Evolutionary conservation across 768 basidiomycete species (phyloP).

Genomic region (Dioszegia aurantiaca): DNA sequence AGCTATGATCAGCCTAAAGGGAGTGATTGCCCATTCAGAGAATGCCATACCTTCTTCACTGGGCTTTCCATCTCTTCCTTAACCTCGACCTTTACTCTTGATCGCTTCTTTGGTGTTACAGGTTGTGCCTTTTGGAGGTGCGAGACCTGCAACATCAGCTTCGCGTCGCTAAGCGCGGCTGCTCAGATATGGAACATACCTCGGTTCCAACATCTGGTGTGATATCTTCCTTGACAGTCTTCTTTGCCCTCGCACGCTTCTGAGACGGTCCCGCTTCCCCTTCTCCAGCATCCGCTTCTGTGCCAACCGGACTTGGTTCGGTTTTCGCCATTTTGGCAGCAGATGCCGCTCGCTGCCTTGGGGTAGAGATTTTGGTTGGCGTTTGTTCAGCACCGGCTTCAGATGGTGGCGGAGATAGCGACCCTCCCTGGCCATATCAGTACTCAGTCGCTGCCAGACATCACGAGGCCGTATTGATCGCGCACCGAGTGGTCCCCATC

Average conservation of each 20-base stretch:
- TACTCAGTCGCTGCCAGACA: neutral
- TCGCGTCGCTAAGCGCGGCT: too few species aligned
- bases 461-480: neutral
- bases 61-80: constrained; percentile 3
- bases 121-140: neutral
- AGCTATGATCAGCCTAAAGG: constrained; percentile 5
- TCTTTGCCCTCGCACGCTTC: constrained; percentile 2
- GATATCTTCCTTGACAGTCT: neutral
- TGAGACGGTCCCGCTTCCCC: neutral
- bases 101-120: neutral
- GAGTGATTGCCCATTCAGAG: too few species aligned
- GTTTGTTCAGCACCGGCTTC: neutral
- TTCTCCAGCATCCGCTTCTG: constrained; percentile 7
- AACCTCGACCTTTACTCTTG: neutral
- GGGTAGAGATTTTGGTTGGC: constrained; percentile 15
- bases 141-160: neutral
- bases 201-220: neutral
- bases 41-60: neutral
- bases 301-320: neutral
- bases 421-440: neutral
- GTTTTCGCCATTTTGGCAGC: constrained; percentile 13
- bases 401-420: constrained; percentile 1
- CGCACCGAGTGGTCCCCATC: constrained; percentile 1
- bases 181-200: too few species aligned
- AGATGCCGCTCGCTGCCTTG: constrained; percentile 23